Base-by-base conservation (phyloP, 768 basidiomycete species). In the Chalciporus sphaerocephalus region DNA sequence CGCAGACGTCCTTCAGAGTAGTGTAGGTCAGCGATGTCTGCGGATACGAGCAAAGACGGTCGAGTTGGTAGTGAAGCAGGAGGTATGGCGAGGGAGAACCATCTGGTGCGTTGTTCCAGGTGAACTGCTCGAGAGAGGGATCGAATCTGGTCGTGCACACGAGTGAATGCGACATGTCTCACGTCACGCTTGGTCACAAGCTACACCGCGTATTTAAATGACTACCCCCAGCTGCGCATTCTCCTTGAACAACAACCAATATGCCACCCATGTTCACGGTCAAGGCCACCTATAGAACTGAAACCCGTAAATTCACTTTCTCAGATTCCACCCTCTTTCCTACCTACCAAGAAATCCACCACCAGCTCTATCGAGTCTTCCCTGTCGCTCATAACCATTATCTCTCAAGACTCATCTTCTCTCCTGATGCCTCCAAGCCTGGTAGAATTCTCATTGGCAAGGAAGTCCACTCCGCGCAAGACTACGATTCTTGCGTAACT, bases 361-460 rank as follows among this genome's bases (percentile, higher is more conserved):
- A 70, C 45, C 82, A 89, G 87, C 77, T 90, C 49, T 76, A 73
- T 62, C 82, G 83, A 52, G 71, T 87, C 47, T 88, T 89, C 59
- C 78, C 80, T 53, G 73, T 83, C 39, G 74, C 72, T 57, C 68
- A 75, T 46, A 72, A 65, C 44, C 84, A 77, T 66, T 79, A 75
- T 69, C 67, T 88, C 44, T 80, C 81, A 39, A 80, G 76, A 47
- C 74, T 91, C 39, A 65, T 87, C 16, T 87, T 90, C 64, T 82
- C 81, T 34, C 81, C 81, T 5, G 73, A 81, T 49, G 70, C 75
- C n/a, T 68, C 68, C 13, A 67, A 71, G 47, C 62, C 76, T 6
- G 68, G 73, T 35, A 79, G 81, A 28, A 78, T 88, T 37, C 66
- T 88, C 24, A 72, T 90, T 46, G 78, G 73, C 40, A 75, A 66